Evolutionary conservation across 192 early-diverging fungal genomes (phyloP), one percentile per base, ranked within the genome.

Genomic region (Linderina pennispora): DNA sequence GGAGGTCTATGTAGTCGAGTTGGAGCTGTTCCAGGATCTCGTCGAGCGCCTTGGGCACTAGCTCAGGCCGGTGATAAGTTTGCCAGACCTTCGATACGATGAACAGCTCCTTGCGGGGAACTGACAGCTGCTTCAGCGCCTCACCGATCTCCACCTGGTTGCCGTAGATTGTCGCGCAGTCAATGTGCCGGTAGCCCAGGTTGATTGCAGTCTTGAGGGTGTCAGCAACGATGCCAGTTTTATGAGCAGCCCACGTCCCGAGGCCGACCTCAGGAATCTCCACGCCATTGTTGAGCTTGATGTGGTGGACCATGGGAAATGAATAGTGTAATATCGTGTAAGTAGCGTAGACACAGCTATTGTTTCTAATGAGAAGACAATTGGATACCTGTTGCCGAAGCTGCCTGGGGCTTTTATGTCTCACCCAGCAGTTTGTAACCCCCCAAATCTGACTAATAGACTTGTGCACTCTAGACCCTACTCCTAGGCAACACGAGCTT

Each of bases 121-220:
- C 65, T 19, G 41, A 53, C 15, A 57, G 54, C 21, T 85, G 71
- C 36, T 71, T 70, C n/a, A 91, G 77, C 3, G 78, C 89, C 37
- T 76, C 50, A 23, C 91, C 91, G 39, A 92, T 76, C 38, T 91
- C 88, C 19, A 49, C 53, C 64, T 94, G 88, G 66, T 92, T 94
- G 23, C 69, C 76, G 56, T 93, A 82, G 34, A 65, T 55, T 32
- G 59, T 60, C n/a, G 80, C 81, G 52, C 84, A 82, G 53, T 84
- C 82, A 34, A 89, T 81, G 50, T 87, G 85, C 4, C 83, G 65
- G 74, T 85, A 83, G 23, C 91, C 90, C 8, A 74, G 50, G 14
- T 65, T 49, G 23, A 92, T 40, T 22, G 87, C 85, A 5, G 59
- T 62, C 41, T 72, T 74, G 51, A 90, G 71, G 22, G 88, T 81